Base-by-base conservation (phyloP, 805 yeast species). In the Cyberlindnera veronae region DNA sequence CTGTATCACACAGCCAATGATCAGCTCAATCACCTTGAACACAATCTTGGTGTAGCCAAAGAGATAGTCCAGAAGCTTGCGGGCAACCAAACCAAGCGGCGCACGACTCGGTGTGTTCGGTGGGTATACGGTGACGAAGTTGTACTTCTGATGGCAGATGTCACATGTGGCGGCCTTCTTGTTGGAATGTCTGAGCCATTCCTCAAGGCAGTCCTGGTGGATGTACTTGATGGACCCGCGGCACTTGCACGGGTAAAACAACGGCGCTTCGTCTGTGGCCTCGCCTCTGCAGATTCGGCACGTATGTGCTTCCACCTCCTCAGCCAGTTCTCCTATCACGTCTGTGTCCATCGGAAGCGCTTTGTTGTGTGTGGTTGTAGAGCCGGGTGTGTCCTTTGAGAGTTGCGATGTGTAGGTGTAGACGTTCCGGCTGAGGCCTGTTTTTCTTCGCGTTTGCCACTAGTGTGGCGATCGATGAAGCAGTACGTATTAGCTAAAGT, bases 251-350 rank as follows among this genome's bases (percentile, higher is more conserved):
- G 99, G 99, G 61, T 85, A 90, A 48, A 76, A 82, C 33, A 93
- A 67, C 4, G 96, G 96, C 48, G 85, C 87, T 1, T 74, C 78
- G 0, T 64, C 66, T 0, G 93, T 77, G n/a, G 77, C 90, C 53
- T 88, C 98, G 28, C 95, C 91, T 38, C 96, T 83, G 59, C 99
- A 93, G 33, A 93, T 90, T 45, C 99, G 83, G 62, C 99, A 93
- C 3, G 82, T 73, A 23, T 69, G n/a, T n/a, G n/a, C n/a, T n/a
- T n/a, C n/a, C n/a, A n/a, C n/a, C n/a, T n/a, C n/a, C n/a, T n/a
- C n/a, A n/a, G n/a, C n/a, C n/a, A n/a, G n/a, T n/a, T n/a, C n/a
- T n/a, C n/a, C n/a, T n/a, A n/a, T n/a, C n/a, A n/a, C n/a, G n/a
- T n/a, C n/a, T n/a, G n/a, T n/a, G n/a, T n/a, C n/a, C n/a, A n/a